Base-by-base conservation (phyloP, 768 basidiomycete species). In the Asterophora parasitica region DNA sequence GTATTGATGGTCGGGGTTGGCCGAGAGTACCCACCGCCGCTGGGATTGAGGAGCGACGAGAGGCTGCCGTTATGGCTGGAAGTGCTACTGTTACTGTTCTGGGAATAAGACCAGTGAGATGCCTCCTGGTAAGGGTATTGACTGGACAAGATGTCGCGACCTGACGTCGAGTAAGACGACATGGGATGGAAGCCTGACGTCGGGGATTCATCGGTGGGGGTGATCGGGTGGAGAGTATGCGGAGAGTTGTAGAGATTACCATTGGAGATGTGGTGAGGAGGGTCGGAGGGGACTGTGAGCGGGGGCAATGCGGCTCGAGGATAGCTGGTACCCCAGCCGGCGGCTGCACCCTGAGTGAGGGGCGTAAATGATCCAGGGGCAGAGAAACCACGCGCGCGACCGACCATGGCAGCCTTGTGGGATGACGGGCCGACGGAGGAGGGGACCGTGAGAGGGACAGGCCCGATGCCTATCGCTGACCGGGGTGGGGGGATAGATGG, bases 301-400 rank as follows among this genome's bases (percentile, higher is more conserved):
- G 89, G 89, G 23, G 89, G 90, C 42, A 92, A 74, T 19, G 81
- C 77, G 45, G 78, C 72, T 42, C 84, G 78, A 49, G 80, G 62
- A 69, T 80, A 82, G 57, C 63, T 76, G 42, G 72, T 70, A 53
- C 73, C 74, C 85, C 86, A 88, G 50, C 76, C 77, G 38, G 76
- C 60, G 31, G 77, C 65, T 48, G 71, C 70, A 39, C 73, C 70
- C 56, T 83, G 85, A 60, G 70, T 75, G 53, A 88, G 76, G 40
- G 86, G 86, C 1, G 81, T 81, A 65, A 83, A 90, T 0, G 87
- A 82, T 40, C 88, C 85, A 34, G 88, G 89, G 2, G 88, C 86
- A 49, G 89, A 89, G 63, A 90, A 90, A 26, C 88, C 88, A 42
- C 89, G 82, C 28, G 81, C 74, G 49, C 84, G 78, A 58, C 83